Evolutionary conservation across 2,329 filamentous ascomycete genomes (phyloP).

Genomic region (Claviceps pazoutovae): DNA sequence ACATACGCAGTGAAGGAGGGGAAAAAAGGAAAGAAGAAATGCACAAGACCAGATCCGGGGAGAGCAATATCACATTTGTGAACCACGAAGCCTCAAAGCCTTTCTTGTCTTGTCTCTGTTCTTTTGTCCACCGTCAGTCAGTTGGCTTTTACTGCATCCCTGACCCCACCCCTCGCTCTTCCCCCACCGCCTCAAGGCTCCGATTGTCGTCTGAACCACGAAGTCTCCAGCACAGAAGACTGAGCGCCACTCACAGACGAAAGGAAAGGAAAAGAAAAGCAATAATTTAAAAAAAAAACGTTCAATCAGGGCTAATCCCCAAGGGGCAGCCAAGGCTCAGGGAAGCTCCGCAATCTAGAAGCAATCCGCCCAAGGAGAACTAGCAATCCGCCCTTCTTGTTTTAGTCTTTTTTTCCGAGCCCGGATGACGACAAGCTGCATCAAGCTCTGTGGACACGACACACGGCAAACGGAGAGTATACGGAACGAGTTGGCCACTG

Average conservation of each 20-base stretch:
- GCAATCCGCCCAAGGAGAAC: not conserved
- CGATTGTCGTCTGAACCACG: not conserved
- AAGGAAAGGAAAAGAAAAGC: not conserved
- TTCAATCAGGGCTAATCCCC: constrained; percentile 6
- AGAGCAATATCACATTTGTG: not conserved
- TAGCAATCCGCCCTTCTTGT: not conserved
- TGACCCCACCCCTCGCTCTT: not conserved
- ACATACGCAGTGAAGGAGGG: not conserved
- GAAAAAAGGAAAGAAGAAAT: not conserved
- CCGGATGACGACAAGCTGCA: not conserved
- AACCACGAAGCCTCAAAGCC: not conserved
- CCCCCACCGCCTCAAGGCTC: not conserved
- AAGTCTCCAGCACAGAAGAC: not conserved
- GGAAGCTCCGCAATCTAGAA: not conserved
- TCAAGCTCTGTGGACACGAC: too few species aligned
- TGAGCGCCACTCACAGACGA: not conserved
- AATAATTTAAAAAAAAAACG: not conserved
- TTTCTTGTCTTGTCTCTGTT: not conserved
- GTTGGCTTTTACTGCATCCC: too few species aligned
- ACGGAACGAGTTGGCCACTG: not conserved
- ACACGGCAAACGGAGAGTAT: not conserved
- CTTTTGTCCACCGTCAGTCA: too few species aligned
- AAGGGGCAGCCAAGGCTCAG: constrained; percentile 10
- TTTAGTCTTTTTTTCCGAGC: not conserved
- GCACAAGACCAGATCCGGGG: not conserved